These are phyloP conservation scores for Ceriops decandra DNA, from an alignment of 345 rosid genomes.

Conservation along the genomic window DNA sequence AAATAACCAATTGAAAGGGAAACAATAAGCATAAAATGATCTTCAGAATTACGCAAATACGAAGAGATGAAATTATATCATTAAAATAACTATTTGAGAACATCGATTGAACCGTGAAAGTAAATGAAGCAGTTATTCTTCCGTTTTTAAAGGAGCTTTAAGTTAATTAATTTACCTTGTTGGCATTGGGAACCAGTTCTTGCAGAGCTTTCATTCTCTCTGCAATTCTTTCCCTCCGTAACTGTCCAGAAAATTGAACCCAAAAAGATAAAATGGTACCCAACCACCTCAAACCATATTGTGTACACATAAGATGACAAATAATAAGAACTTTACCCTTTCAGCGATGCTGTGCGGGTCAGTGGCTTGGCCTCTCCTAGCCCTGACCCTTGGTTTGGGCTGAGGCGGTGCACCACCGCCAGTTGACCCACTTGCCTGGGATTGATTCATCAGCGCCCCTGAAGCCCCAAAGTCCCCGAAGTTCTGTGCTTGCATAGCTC, in stretches of 20 bases:
- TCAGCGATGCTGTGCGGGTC: constrained; percentile 99
- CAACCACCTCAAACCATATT: too few species aligned
- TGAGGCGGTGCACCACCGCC: constrained; percentile 52
- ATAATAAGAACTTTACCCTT: constrained; percentile 39
- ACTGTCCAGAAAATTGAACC: constrained; percentile 34
- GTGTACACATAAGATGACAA: neutral
- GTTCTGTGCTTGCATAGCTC: constrained; percentile 28
- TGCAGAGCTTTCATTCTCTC: constrained; percentile 98
- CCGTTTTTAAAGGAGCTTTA: too few species aligned
- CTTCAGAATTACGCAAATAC: too few species aligned
- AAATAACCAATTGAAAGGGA: neutral
- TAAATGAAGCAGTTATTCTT: too few species aligned
- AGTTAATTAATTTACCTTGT: constrained; percentile 53
- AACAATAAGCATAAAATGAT: neutral
- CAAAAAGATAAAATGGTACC: too few species aligned
- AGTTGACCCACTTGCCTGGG: constrained; percentile 49
- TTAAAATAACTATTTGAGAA: too few species aligned
- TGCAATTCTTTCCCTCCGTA: constrained; percentile 94
- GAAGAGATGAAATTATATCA: too few species aligned
- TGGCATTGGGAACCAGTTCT: constrained; percentile 94
- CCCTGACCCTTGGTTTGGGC: constrained; percentile 77
- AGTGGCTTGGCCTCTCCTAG: constrained; percentile 97
- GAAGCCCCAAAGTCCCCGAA: constrained; percentile 42
- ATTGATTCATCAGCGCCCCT: constrained; percentile 39
- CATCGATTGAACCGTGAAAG: too few species aligned